Conservation (phyloP, 176 grass and related monocot species). For the Carex myosuroides region DNA sequence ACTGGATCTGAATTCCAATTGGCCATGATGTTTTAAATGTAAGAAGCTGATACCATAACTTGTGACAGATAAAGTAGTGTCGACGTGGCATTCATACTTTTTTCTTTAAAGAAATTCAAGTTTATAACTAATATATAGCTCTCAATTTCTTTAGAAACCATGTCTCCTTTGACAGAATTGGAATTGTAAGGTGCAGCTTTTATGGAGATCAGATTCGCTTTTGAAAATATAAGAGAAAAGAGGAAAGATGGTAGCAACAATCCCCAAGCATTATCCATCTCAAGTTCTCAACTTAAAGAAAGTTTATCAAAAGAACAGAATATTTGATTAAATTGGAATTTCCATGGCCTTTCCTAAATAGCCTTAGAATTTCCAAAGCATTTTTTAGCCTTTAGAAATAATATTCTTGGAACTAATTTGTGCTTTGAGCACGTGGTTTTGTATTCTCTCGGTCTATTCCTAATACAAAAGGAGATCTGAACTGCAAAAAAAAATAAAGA, state of each 20-base stretch:
- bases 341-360: neutral
- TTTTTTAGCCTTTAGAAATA: neutral
- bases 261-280: neutral
- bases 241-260: neutral
- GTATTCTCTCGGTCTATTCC: neutral
- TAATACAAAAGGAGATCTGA: neutral
- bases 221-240: neutral
- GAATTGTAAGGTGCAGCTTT: neutral
- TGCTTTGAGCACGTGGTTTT: neutral
- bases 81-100: neutral
- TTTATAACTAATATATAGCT: neutral
- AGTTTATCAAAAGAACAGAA: neutral
- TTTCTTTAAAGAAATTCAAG: neutral
- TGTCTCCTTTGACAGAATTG: neutral
- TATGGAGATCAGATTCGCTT: neutral
- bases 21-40: neutral
- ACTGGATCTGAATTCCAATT: too few relatives aligned
- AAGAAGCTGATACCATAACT: neutral
- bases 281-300: neutral
- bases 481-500: neutral
- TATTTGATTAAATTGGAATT: slow-evolving; percentile 13
- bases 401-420: neutral
- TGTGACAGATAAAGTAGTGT: neutral
- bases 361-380: neutral
- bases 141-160: neutral